Base-by-base conservation (phyloP, 768 basidiomycete genomes). In the Collybiopsis confluens region DNA sequence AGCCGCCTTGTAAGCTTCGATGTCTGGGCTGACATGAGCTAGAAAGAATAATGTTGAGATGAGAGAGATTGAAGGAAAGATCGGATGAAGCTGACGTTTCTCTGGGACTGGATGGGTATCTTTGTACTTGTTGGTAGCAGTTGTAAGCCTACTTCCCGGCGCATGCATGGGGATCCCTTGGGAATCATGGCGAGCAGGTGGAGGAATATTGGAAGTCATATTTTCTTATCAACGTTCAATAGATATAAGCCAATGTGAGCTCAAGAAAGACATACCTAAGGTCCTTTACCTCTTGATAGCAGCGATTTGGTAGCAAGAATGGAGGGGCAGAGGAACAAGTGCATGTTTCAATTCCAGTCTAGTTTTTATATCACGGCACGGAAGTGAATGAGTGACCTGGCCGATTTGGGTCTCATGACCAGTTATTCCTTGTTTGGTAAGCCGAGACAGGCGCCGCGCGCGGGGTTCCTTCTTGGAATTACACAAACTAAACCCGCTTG, bases 1-100 rank as follows among this genome's bases (percentile, higher is more conserved):
- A 21, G 78, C 78, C 6, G 68, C 65, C 56, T 70, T 73, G 72
- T 96, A 96, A 13, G 86, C 86, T n/a, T 85, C 68, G 61, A 86
- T 79, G 66, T 87, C 75, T 16, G 92, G 92, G 0, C 86, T 88
- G 23, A 98, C 62, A 66, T 96, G 92, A 2, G 90, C 90, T 24
- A 24, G 21, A 48, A 15, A 24, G 26, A 26, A 24, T 16, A 7
- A 30, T n/a, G 35, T 15, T 38, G 61, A 79, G 67, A 86, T 88
- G 43, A 66, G 64, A 9, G 83, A 84, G 41, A 78, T 66, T 58
- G 80, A 33, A 38, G 33, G 2, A 0, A 26, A n/a, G n/a, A n/a
- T 23, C 15, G 3, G 45, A 16, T 30, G n/a, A 27, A 24, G 35
- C 36, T 23, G 7, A 48, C 47, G 74, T 36, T 48, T 48, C 11